Conservation (phyloP, 106 monocot species). For the Dendrobium chrysotoxum region DNA sequence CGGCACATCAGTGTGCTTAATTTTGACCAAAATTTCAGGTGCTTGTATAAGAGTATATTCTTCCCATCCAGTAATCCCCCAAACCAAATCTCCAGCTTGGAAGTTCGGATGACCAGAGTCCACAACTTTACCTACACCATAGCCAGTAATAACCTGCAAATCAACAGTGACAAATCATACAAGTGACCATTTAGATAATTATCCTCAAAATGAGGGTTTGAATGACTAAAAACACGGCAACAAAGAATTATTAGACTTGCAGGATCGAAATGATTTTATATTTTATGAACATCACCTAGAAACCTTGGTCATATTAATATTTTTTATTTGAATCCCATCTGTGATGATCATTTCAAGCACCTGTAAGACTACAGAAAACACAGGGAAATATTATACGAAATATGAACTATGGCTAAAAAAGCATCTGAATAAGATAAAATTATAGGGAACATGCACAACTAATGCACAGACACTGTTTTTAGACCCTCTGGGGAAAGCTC, state of each 20-base stretch:
- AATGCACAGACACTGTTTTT: too few species aligned
- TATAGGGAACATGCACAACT: too few species aligned
- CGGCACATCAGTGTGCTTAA: conserved; percentile 51
- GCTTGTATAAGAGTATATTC: conserved; percentile 37
- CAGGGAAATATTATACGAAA: background rate
- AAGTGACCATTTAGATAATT: background rate
- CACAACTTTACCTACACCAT: conserved; percentile 53
- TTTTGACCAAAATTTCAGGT: conserved; percentile 26
- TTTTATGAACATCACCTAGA: background rate
- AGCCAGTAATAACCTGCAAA: conserved; percentile 41
- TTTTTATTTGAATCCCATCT: too few species aligned
- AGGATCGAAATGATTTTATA: background rate
- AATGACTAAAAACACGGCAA: background rate
- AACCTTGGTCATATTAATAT: too few species aligned
- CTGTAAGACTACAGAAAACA: background rate
- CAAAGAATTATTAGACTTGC: background rate
- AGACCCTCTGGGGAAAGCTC: too few species aligned
- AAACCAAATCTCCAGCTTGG: conserved; percentile 49
- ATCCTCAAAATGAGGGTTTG: background rate
- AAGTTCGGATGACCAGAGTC: conserved; percentile 52
- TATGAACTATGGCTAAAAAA: background rate
- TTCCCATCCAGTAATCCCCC: conserved; percentile 53
- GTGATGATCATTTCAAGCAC: too few species aligned
- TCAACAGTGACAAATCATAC: background rate
- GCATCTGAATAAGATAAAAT: background rate